phyloP scores from a whole-genome alignment of 805 yeast genomes.

The Middelhovenomyces tepae region DNA sequence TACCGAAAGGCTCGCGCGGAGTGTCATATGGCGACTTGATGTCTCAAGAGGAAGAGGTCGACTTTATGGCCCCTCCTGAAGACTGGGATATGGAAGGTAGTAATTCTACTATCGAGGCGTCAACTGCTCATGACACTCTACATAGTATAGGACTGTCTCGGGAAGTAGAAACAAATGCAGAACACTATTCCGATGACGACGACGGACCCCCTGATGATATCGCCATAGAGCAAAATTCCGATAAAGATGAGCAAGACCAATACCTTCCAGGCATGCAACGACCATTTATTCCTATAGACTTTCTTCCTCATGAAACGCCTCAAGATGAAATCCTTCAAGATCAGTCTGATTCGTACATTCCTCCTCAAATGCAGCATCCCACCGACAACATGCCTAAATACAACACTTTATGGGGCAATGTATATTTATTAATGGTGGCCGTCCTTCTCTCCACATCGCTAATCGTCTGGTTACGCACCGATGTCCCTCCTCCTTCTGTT shows the following conservation, averaged over 20 bases:
- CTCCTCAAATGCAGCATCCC: constrained; percentile 1
- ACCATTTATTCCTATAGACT: constrained; percentile 6
- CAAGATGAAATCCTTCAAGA: constrained; percentile 1
- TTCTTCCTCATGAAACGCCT: constrained; percentile 7
- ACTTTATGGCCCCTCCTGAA: constrained; percentile 4
- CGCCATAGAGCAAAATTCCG: constrained; percentile 15
- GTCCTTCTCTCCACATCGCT: constrained; percentile 24
- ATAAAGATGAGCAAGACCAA: not conserved
- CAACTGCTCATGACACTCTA: constrained; percentile 1
- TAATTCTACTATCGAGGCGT: constrained; percentile 8
- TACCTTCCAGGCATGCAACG: constrained; percentile 3
- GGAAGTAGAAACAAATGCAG: not conserved
- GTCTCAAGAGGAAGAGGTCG: constrained; percentile 1
- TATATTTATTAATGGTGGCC: constrained; percentile 21
- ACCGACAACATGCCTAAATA: constrained; percentile 5
- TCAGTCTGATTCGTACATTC: constrained; percentile 4
- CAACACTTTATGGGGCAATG: constrained; percentile 21
- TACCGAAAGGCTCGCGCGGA: not conserved
- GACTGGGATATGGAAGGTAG: constrained; percentile 5
- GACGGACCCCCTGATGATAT: constrained; percentile 26
- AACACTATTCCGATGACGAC: constrained; percentile 11
- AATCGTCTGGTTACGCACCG: constrained; percentile 22
- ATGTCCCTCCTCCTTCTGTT: constrained; percentile 14
- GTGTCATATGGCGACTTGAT: constrained; percentile 1
- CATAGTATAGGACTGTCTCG: constrained; percentile 3